These are phyloP conservation scores for Fremontodendron californicum DNA, from an alignment of 345 rosid genomes.

Conservation along the genomic window DNA sequence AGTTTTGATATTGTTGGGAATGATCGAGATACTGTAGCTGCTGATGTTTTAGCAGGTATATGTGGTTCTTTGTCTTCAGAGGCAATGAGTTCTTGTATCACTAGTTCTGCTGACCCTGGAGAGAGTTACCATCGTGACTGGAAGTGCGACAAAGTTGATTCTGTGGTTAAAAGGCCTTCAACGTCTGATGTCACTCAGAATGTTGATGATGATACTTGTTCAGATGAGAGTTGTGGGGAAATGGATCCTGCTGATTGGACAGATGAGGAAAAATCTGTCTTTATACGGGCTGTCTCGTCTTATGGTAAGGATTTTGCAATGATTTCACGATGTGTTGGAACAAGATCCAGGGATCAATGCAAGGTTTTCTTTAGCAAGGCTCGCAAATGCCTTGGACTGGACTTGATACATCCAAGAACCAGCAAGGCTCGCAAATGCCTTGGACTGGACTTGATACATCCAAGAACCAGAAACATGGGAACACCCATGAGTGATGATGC, in stretches of 20 bases:
- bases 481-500: conserved; percentile 50
- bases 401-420: conserved; percentile 44
- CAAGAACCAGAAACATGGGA: conserved; percentile 37
- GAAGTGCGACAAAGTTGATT: conserved; percentile 44
- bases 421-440: conserved; percentile 89
- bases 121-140: conserved; percentile 40
- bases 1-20: conserved; percentile 44
- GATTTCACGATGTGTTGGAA: conserved; percentile 58
- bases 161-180: conserved; percentile 38
- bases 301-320: conserved; percentile 83
- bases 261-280: conserved; percentile 73
- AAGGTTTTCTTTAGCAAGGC: conserved; percentile 91
- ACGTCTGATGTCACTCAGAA: conserved; percentile 57
- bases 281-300: conserved; percentile 64
- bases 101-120: conserved; percentile 58
- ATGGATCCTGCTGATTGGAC: conserved; percentile 86
- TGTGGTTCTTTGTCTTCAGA: conserved; percentile 86
- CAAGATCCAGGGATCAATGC: conserved; percentile 82
- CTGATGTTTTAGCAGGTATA: conserved; percentile 77
- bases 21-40: conserved; percentile 76
- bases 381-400: conserved; percentile 88
- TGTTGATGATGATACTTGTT: conserved; percentile 77
- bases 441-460: conserved; percentile 63
- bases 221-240: conserved; percentile 93
- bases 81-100: conserved; percentile 80